Base-by-base conservation (phyloP, 1,139 yeast genomes). In the Candida anutae region DNA sequence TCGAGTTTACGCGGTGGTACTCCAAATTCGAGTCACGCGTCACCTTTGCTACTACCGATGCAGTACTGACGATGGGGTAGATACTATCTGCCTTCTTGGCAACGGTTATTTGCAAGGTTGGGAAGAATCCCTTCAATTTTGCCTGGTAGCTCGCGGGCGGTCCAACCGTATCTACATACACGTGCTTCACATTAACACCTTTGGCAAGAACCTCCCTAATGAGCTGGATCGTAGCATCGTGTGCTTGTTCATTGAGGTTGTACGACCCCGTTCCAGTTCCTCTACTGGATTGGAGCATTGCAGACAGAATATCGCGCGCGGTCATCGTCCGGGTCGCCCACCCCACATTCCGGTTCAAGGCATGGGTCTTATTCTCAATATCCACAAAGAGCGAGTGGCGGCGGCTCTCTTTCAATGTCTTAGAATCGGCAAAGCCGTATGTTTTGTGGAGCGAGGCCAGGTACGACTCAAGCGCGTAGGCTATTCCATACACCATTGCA, bases 1-100 rank as follows among this genome's bases (percentile, higher is more conserved):
- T 37, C n/a, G 53, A 30, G 12, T 42, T 35, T 14, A 42, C 29
- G 29, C 45, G 49, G 40, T 37, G 61, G 42, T 49, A 53, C 23
- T 67, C 56, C 33, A 90, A 58, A 27, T 78, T 74, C 29, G 74
- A 61, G 52, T 90, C 98, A 46, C 99, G 70, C 0, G 98, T 85
- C 4, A 90, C 98, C 50, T 90, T 90, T 5, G 99, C 99, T 28
- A 90, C 88, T 31, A 90, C 84, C n/a, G 95, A 82, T 0, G 98
- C 99, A 1, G 94, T 84, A 52, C 94, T 81, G 4, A 93, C 99
- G 28, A 87, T 79, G 1, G 97, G 96, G 48, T 69, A 90, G n/a
- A 85, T 49, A 16, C 95, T 77, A 59, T 93, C 98, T 0, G 98
- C 98, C 49, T 90, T 90, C 48, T 90, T 93, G 11, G 94, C 74